Conservation (phyloP, 441 rosid genomes). For the Erysimum cheiri region DNA sequence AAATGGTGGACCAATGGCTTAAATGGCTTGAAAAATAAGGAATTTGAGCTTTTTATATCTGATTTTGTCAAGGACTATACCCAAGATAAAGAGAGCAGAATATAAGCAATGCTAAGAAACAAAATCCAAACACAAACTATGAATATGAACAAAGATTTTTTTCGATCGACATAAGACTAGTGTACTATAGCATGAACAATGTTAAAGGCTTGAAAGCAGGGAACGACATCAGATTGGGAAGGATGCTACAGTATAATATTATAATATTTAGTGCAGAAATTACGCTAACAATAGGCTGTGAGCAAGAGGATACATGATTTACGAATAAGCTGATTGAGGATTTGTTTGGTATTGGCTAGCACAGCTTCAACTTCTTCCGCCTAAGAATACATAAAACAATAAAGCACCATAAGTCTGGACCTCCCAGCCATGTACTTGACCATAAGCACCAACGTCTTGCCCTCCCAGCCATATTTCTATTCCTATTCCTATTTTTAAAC, state of each 20-base stretch:
- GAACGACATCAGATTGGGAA: constrained; percentile 16
- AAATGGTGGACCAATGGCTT: constrained; percentile 70
- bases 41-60: constrained; percentile 81
- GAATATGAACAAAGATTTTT: constrained; percentile 1
- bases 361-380: constrained; percentile 95
- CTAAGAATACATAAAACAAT: constrained; percentile 47
- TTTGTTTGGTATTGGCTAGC: constrained; percentile 92
- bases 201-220: constrained; percentile 20
- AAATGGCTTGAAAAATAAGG: constrained; percentile 85
- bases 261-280: neutral
- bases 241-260: constrained; percentile 24
- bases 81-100: constrained; percentile 10
- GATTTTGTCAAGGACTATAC: constrained; percentile 58
- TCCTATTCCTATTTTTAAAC: constrained; percentile 8
- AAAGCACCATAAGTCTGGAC: constrained; percentile 27
- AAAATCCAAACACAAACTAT: constrained; percentile 5
- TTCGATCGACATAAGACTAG: neutral
- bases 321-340: constrained; percentile 84
- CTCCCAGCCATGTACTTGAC: neutral
- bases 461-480: constrained; percentile 14
- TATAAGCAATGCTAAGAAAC: constrained; percentile 8
- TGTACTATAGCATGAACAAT: constrained; percentile 29
- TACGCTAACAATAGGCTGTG: constrained; percentile 4
- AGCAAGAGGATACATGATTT: constrained; percentile 83
- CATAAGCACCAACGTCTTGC: neutral